Conservation (phyloP, 805 yeast species). For the Pichia californica region DNA sequence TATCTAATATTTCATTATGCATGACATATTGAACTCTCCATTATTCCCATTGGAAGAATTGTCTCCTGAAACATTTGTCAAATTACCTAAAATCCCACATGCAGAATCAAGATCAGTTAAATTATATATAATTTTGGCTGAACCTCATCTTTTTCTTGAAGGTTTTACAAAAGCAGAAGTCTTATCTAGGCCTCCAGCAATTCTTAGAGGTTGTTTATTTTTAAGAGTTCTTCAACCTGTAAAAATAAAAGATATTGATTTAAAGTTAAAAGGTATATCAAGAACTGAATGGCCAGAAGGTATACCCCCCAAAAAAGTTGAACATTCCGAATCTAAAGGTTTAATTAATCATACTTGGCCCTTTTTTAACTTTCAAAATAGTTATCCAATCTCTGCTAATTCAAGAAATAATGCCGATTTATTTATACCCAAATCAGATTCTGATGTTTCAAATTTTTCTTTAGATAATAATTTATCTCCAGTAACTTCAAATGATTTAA, state of each 20-base stretch:
- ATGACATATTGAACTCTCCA: slow-evolving; percentile 30
- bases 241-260: slow-evolving; percentile 56
- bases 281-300: slow-evolving; percentile 98
- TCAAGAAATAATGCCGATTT: slow-evolving; percentile 44
- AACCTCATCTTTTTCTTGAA: slow-evolving; percentile 70
- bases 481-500: slow-evolving; percentile 19
- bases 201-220: slow-evolving; percentile 74
- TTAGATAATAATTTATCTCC: slow-evolving; percentile 30
- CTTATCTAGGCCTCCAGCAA: slow-evolving; percentile 62
- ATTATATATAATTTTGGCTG: slow-evolving; percentile 70
- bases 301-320: slow-evolving; percentile 79
- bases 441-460: slow-evolving; percentile 31
- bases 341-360: slow-evolving; percentile 87
- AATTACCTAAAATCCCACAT: slow-evolving; percentile 49
- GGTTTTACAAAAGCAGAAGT: slow-evolving; percentile 71
- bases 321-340: slow-evolving; percentile 57
- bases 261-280: slow-evolving; percentile 60
- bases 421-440: slow-evolving; percentile 31
- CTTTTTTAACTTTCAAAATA: slow-evolving; percentile 47
- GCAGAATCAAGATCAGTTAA: slow-evolving; percentile 61
- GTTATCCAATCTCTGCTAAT: slow-evolving; percentile 21
- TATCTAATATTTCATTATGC: not conserved
- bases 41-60: slow-evolving; percentile 41
- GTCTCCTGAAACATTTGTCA: slow-evolving; percentile 36
- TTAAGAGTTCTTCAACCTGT: slow-evolving; percentile 65